A percentile compares a stretch with the other conserved stretches of the same genome.
Evolutionary conservation across 2,329 filamentous ascomycete species (phyloP).

Genomic region (Knoxdaviesia capensis): DNA sequence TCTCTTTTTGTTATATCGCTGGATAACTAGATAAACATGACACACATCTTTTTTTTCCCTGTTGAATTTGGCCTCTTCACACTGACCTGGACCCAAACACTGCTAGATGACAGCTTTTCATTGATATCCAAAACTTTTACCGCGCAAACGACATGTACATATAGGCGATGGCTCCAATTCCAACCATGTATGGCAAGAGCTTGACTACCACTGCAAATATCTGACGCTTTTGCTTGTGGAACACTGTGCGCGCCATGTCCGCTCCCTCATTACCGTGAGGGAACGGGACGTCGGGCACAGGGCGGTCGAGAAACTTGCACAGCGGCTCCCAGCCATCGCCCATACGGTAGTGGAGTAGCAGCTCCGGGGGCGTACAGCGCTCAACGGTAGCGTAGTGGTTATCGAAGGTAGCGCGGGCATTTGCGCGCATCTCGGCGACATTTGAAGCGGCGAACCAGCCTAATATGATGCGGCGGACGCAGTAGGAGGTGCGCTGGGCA

Average conservation of each 20-base stretch:
- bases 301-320: slow-evolving; percentile 15
- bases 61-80: too few relatives aligned
- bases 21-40: too few relatives aligned
- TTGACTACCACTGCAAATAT: not conserved
- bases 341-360: slow-evolving; percentile 15
- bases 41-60: too few relatives aligned
- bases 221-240: not conserved
- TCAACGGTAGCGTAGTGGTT: slow-evolving; percentile 16
- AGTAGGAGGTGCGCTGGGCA: slow-evolving; percentile 11
- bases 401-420: slow-evolving; percentile 41
- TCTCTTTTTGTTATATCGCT: too few relatives aligned
- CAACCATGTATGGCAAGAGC: not conserved
- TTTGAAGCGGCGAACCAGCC: slow-evolving; percentile 53
- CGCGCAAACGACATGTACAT: too few relatives aligned
- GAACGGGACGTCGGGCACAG: slow-evolving; percentile 13
- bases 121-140: too few relatives aligned
- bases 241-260: not conserved
- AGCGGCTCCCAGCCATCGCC: slow-evolving; percentile 17
- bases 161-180: not conserved
- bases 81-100: too few relatives aligned
- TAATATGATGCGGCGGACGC: slow-evolving; percentile 50
- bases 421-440: slow-evolving; percentile 43
- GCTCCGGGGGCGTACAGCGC: slow-evolving; percentile 11
- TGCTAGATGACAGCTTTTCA: too few relatives aligned
- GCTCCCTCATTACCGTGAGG: slow-evolving; percentile 12